Evolutionary conservation across 768 basidiomycete genomes (phyloP), one percentile per base, ranked within the genome.

Genomic region (Cytidiella melzeri): DNA sequence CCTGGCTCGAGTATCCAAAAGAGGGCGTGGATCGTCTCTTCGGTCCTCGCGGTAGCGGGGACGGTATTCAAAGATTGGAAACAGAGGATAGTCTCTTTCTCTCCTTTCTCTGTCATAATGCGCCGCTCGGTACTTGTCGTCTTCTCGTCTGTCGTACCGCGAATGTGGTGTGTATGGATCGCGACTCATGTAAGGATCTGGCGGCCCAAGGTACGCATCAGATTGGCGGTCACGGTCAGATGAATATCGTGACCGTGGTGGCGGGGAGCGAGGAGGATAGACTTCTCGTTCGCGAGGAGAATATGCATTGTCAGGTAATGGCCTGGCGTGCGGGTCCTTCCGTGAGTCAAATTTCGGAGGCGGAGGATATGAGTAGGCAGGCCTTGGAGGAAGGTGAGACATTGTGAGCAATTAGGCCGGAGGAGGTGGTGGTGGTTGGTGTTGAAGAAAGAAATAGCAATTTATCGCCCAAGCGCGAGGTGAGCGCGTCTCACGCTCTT

Each of bases 301-400:
- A n/a, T n/a, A 13, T 11, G 49, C 50, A 26, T 54, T 38, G 13
- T 13, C 12, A 25, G 23, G 34, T n/a, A 38, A 30, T 40, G 7
- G 30, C 15, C 30, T 15, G 15, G 30, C 30, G 30, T 34, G 30
- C 15, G 30, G 30, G 15, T 34, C n/a, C n/a, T n/a, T 5, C 3
- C 43, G 62, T 51, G 52, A 53, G 54, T 44, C 59, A 45, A 54
- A 55, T 34, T 59, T 47, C 12, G 45, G 45, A 13, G 53, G 57
- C 18, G 61, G 48, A 19, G 53, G 52, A 18, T 57, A 52, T 15
- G 54, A 58, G 46, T 67, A 67, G 41, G 67, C 67, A 6, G 67
- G 65, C 43, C 63, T 62, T 18, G 64, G 66, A 26, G 66, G 67
- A 1, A 68, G 56, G 48, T 58, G 52, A 7, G 66, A 62, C 65